Percentiles rank a stretch among this genome's conserved stretches.
Evolutionary conservation across 1,284 basidiomycete species (phyloP).

Genomic region (Moesziomyces sp.): DNA sequence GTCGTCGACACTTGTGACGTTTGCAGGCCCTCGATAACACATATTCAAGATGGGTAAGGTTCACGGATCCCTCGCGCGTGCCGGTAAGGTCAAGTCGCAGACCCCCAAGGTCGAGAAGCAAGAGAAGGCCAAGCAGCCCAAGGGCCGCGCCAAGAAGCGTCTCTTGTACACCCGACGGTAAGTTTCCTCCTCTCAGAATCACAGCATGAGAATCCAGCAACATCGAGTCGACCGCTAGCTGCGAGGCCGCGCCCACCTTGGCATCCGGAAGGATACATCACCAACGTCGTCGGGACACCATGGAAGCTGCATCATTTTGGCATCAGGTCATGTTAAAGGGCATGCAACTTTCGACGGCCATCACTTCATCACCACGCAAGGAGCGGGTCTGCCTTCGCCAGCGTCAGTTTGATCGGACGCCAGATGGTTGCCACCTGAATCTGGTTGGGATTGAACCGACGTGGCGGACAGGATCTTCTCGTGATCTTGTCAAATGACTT

Average conservation of each 20-base stretch:
- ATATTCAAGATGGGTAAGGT: conserved; percentile 74
- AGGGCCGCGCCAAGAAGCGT: conserved; percentile 96
- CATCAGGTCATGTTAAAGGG: too few relatives aligned
- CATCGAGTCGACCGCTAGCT: background rate
- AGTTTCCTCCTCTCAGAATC: conserved; percentile 60
- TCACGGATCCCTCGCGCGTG: conserved; percentile 99
- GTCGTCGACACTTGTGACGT: background rate
- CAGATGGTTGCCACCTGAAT: too few relatives aligned
- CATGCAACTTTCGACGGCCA: too few relatives aligned
- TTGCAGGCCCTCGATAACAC: conserved; percentile 45
- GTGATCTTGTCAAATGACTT: too few relatives aligned
- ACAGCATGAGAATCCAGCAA: background rate
- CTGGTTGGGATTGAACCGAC: background rate
- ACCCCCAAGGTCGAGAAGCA: conserved; percentile 90
- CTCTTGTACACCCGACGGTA: conserved; percentile 92
- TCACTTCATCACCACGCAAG: too few relatives aligned
- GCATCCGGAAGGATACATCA: too few relatives aligned
- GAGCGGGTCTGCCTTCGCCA: too few relatives aligned
- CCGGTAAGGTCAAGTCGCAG: conserved; percentile 99
- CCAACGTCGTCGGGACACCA: too few relatives aligned
- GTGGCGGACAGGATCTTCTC: too few relatives aligned
- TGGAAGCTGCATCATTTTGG: too few relatives aligned
- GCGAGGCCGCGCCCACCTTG: background rate
- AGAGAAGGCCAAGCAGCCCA: conserved; percentile 96
- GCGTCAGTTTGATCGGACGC: too few relatives aligned